Evolutionary conservation across 202 grass and related monocot genomes (phyloP), one percentile per base, ranked within the genome.

Genomic region (Zoysia matrella): DNA sequence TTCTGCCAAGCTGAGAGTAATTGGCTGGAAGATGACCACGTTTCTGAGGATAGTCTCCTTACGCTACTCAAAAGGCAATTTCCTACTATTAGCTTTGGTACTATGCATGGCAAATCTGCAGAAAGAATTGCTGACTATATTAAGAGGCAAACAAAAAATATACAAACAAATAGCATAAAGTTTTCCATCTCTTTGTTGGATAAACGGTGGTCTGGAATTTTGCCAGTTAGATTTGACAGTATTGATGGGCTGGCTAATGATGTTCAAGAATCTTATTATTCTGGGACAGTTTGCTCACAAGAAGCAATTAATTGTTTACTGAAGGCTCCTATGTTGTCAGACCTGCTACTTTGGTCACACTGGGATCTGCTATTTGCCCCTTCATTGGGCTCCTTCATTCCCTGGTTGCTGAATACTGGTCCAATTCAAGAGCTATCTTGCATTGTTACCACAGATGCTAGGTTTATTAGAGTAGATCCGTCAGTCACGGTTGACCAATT

Each of bases 311-410:
- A 88, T 7, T 93, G 84, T 76, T 92, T 98, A 73, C 84, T 91
- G 18, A 94, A 87, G 76, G 95, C 90, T 73, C 95, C 92, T 82
- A 91, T 98, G 92, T 76, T 98, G 62, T 98, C 95, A 72, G 95
- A 98, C 91, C 76, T 98, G 84, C 77, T 85, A 69, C 78, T 85
- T 70, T 98, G 92, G 90, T 95, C 92, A 11, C 92, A 98, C 64
- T 98, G 95, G 95, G 89, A 98, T 84, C 52, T 86, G 68, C 63
- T 91, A 55, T 98, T 88, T 93, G 88, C 88, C 77, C 92, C 92
- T 58, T 91, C 92, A 72, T 84, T 93, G 66, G 95, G 95, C 18
- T 86, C 92, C 30, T 91, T 98, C 68, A 57, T 93, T 62, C 82
- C 88, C 40, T 98, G 95, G 95, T 77, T 94, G 81, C 76, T 95